phyloP scores from a whole-genome alignment of 306 rosid species.

The Fagus sylvatica region DNA sequence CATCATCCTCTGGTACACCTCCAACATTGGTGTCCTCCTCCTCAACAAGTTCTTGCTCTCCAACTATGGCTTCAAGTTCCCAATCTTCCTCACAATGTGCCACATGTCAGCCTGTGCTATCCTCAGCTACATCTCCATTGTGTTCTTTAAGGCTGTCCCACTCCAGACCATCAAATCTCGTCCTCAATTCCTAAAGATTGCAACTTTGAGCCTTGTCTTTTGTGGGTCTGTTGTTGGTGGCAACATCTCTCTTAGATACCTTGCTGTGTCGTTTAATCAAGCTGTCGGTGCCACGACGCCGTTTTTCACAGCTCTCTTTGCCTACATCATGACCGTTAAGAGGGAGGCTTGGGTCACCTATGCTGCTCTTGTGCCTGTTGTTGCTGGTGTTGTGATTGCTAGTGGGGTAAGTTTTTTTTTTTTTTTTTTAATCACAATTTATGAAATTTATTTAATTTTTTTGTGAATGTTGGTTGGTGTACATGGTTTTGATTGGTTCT shows the following conservation, averaged over 20 bases:
- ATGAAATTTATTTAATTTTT: slow-evolving; percentile 13
- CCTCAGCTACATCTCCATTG: slow-evolving; percentile 89
- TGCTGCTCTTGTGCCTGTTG: slow-evolving; percentile 96
- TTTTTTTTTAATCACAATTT: background rate
- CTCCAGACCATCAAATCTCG: slow-evolving; percentile 81
- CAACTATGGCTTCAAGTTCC: slow-evolving; percentile 83
- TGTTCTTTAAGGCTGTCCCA: slow-evolving; percentile 77
- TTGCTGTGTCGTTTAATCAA: slow-evolving; percentile 92
- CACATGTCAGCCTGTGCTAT: slow-evolving; percentile 94
- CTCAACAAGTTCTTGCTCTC: slow-evolving; percentile 91
- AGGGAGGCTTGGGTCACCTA: slow-evolving; percentile 94
- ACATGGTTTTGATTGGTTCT: slow-evolving; percentile 2
- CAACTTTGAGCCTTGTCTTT: slow-evolving; percentile 78
- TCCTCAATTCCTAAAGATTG: slow-evolving; percentile 80
- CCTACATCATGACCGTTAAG: slow-evolving; percentile 82
- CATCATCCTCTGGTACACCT: slow-evolving; percentile 74
- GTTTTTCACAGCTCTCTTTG: slow-evolving; percentile 88
- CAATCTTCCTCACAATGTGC: slow-evolving; percentile 99
- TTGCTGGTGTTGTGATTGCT: slow-evolving; percentile 95
- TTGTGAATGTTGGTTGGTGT: background rate
- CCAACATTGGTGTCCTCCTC: slow-evolving; percentile 93
- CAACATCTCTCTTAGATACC: slow-evolving; percentile 82
- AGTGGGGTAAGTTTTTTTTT: slow-evolving; percentile 75
- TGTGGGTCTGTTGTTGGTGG: slow-evolving; percentile 97
- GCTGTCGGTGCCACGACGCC: slow-evolving; percentile 99